phyloP scores from a whole-genome alignment of 108 stramenopile genomes.

The Epithemia pelagica region DNA sequence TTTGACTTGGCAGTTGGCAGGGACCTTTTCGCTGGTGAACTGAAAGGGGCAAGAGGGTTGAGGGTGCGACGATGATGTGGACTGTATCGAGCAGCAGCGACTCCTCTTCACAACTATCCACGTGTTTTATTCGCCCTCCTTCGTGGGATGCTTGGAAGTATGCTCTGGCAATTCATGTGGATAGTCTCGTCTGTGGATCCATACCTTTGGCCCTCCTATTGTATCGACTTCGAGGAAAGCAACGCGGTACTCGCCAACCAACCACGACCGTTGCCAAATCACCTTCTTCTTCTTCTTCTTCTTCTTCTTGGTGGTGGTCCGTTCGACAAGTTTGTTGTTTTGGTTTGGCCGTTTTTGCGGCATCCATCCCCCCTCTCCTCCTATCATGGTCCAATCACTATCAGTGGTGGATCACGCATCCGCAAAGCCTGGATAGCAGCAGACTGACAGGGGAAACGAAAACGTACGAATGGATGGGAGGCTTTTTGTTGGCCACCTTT shows the following conservation, averaged over 20 bases:
- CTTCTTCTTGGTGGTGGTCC: no score
- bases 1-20: no score
- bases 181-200: neutral
- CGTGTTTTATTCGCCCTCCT: no score
- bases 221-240: neutral
- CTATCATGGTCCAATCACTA: neutral
- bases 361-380: neutral
- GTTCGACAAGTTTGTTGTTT: neutral
- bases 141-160: neutral
- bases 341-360: neutral
- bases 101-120: no score
- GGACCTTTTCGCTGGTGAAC: no score
- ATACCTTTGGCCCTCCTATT: neutral
- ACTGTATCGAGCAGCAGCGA: no score
- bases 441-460: neutral
- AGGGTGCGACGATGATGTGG: no score
- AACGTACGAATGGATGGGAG: slow-evolving; percentile 12
- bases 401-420: no score
- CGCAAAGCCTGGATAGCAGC: no score
- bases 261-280: neutral
- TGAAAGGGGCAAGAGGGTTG: no score
- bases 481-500: slow-evolving; percentile 20
- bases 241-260: no score
- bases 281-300: no score
- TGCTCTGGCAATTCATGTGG: neutral